Conservation (phyloP, 2,329 filamentous ascomycete genomes). For the Cyanodermella asteris region DNA sequence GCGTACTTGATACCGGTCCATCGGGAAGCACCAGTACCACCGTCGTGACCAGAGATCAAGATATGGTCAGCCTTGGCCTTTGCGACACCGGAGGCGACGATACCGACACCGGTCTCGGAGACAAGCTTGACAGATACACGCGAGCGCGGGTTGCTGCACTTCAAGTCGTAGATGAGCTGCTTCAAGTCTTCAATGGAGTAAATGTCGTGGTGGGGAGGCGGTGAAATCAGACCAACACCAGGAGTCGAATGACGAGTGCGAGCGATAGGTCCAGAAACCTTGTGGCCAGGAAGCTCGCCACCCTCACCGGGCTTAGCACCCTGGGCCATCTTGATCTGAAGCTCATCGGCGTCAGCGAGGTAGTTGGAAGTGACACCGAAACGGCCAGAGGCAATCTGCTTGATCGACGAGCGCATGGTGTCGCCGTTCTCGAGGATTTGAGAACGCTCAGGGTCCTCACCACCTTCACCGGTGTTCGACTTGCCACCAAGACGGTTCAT, state of each 20-base stretch:
- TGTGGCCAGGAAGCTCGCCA: conserved; percentile 90
- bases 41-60: conserved; percentile 87
- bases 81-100: conserved; percentile 89
- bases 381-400: conserved; percentile 87
- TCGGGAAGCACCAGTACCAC: conserved; percentile 84
- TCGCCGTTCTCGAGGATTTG: conserved; percentile 74
- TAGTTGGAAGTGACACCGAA: conserved; percentile 94
- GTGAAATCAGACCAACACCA: conserved; percentile 87
- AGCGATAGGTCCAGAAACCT: conserved; percentile 84
- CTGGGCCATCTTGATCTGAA: conserved; percentile 99
- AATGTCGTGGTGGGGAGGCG: conserved; percentile 91
- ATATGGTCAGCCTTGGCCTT: conserved; percentile 97
- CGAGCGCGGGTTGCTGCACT: conserved; percentile 82
- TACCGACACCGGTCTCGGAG: conserved; percentile 90
- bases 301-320: conserved; percentile 95
- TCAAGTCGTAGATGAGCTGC: conserved; percentile 92
- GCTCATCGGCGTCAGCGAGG: conserved; percentile 80
- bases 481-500: conserved; percentile 96
- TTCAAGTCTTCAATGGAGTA: conserved; percentile 97
- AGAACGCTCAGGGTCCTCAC: conserved; percentile 82
- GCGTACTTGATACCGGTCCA: conserved; percentile 99
- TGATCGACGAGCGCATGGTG: conserved; percentile 92
- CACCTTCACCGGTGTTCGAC: conserved; percentile 94
- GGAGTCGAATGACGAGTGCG: conserved; percentile 89
- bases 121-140: conserved; percentile 94